Conservation (phyloP, 805 yeast species). For the Torulaspora maleeae region DNA sequence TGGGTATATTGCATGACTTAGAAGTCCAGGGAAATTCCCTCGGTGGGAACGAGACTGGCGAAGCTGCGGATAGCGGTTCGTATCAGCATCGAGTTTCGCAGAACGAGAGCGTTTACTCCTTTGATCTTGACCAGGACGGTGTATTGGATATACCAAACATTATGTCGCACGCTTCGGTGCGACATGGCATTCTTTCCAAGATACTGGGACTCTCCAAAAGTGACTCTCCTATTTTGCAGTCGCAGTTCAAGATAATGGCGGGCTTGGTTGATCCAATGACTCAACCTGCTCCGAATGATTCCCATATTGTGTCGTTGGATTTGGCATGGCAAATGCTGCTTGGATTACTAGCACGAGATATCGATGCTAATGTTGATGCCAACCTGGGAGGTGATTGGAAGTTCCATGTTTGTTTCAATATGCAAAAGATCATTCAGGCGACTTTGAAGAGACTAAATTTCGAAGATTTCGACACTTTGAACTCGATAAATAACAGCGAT, state of each 20-base stretch:
- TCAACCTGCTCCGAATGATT: slow-evolving; percentile 60
- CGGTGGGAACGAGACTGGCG: background rate
- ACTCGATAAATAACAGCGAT: slow-evolving; percentile 21
- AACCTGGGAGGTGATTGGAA: slow-evolving; percentile 24
- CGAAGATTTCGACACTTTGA: slow-evolving; percentile 24
- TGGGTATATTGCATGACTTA: background rate
- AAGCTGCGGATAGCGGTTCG: background rate
- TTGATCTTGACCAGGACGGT: slow-evolving; percentile 23
- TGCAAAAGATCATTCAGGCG: slow-evolving; percentile 27
- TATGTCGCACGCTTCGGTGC: slow-evolving; percentile 19
- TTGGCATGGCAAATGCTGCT: slow-evolving; percentile 49
- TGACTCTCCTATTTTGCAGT: slow-evolving; percentile 19
- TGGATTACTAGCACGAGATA: slow-evolving; percentile 37
- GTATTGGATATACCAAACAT: slow-evolving; percentile 22
- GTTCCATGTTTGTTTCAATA: slow-evolving; percentile 27
- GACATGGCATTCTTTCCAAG: slow-evolving; percentile 25
- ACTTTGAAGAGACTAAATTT: slow-evolving; percentile 26
- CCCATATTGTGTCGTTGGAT: slow-evolving; percentile 50
- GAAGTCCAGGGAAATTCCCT: background rate
- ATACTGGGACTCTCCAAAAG: slow-evolving; percentile 17
- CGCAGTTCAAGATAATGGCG: slow-evolving; percentile 33
- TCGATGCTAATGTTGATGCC: slow-evolving; percentile 8
- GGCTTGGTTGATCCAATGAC: slow-evolving; percentile 58
- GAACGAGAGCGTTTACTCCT: slow-evolving; percentile 19
- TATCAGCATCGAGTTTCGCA: slow-evolving; percentile 10